phyloP scores from a whole-genome alignment of 345 rosid species.

The Boechera retrofracta region DNA sequence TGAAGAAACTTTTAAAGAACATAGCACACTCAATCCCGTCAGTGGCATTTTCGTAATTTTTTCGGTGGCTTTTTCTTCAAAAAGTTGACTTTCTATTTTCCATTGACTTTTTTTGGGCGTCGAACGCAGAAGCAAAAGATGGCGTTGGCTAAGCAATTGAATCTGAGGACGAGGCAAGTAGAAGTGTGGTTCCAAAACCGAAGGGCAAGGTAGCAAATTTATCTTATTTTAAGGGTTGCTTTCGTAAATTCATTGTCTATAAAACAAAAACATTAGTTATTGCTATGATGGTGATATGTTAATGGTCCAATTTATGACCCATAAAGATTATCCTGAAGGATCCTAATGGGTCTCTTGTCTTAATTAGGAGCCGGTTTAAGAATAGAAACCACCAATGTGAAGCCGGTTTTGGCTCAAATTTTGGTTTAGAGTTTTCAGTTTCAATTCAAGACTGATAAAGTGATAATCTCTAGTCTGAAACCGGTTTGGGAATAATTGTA shows the following conservation, averaged over 20 bases:
- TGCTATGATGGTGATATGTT: constrained; percentile 17
- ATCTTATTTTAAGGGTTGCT: constrained; percentile 17
- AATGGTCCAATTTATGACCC: constrained; percentile 22
- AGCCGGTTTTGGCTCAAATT: too few relatives aligned
- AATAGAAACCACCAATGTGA: background rate
- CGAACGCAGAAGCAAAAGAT: constrained; percentile 71
- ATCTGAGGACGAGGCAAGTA: constrained; percentile 83
- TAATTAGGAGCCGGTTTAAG: background rate
- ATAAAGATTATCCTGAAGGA: constrained; percentile 5
- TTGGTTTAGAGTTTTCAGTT: too few relatives aligned
- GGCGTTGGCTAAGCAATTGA: constrained; percentile 79
- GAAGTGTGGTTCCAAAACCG: constrained; percentile 97
- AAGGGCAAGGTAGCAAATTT: constrained; percentile 72
- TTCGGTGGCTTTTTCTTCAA: background rate
- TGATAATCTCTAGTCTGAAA: background rate
- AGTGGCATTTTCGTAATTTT: constrained; percentile 53
- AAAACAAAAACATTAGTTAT: background rate
- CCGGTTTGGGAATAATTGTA: background rate
- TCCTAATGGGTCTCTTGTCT: constrained; percentile 15
- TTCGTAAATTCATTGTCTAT: constrained; percentile 11
- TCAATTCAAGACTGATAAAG: too few relatives aligned
- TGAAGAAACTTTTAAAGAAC: constrained; percentile 92
- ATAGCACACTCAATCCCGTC: constrained; percentile 88
- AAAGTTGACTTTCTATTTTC: background rate
- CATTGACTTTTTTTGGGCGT: constrained; percentile 8